Conservation (phyloP, 2,329 filamentous ascomycete genomes). For the Ampelomyces quisqualis region DNA sequence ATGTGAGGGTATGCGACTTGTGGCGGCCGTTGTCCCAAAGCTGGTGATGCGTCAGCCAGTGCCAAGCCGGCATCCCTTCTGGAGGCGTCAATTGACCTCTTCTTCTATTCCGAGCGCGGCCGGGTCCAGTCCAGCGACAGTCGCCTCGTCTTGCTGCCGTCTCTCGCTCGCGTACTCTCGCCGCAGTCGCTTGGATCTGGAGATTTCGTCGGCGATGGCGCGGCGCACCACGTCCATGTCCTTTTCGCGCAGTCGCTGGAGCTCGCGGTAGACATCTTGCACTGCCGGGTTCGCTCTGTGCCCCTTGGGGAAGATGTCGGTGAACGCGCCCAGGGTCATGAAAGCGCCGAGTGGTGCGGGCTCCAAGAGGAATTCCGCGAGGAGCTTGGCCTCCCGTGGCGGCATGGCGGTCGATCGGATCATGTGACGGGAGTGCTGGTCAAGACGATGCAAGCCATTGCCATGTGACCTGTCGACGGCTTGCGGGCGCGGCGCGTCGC, state of each 20-base stretch:
- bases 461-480: no score
- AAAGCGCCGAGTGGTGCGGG: slow-evolving; percentile 73
- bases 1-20: slow-evolving; percentile 60
- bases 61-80: not conserved
- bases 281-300: slow-evolving; percentile 67
- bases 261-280: slow-evolving; percentile 71
- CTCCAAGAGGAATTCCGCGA: slow-evolving; percentile 74
- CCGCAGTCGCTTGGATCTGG: slow-evolving; percentile 59
- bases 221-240: slow-evolving; percentile 66
- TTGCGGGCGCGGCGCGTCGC: slow-evolving; percentile 33
- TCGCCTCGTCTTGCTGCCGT: slow-evolving; percentile 57
- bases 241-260: slow-evolving; percentile 71
- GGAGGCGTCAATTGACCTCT: slow-evolving; percentile 30
- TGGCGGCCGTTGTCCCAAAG: slow-evolving; percentile 56
- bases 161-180: slow-evolving; percentile 59
- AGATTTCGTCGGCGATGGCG: slow-evolving; percentile 67
- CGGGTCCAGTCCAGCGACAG: slow-evolving; percentile 54
- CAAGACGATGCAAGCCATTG: no score
- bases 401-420: slow-evolving; percentile 62
- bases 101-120: slow-evolving; percentile 62
- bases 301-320: slow-evolving; percentile 69
- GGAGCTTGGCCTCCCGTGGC: slow-evolving; percentile 71
- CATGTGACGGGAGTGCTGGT: no score
- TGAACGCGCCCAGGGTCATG: slow-evolving; percentile 73
- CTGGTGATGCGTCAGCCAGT: slow-evolving; percentile 46